These are phyloP conservation scores for Leccinum variicolor DNA, from an alignment of 768 basidiomycete genomes.

Conservation along the genomic window DNA sequence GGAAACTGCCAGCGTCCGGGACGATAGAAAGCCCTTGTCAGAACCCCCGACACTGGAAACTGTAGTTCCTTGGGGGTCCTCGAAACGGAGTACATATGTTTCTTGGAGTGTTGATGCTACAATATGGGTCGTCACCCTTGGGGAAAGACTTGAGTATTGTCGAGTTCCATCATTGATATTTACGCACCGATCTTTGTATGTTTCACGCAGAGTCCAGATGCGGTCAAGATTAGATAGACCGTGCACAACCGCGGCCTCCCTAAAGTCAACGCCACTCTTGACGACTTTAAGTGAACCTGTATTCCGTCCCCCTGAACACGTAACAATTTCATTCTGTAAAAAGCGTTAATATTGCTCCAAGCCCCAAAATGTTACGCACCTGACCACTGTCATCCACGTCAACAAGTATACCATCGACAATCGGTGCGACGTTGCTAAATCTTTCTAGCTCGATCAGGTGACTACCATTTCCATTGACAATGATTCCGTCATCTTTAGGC, in stretches of 20 bases:
- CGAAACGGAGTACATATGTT: slow-evolving; percentile 54
- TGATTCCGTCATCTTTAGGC: slow-evolving; percentile 38
- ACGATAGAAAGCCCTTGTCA: slow-evolving; percentile 47
- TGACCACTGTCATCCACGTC: slow-evolving; percentile 71
- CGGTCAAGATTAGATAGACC: slow-evolving; percentile 55
- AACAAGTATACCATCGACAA: slow-evolving; percentile 74
- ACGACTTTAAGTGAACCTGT: slow-evolving; percentile 76
- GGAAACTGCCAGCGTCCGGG: slow-evolving; percentile 61
- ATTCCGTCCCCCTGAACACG: slow-evolving; percentile 79
- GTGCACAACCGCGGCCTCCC: slow-evolving; percentile 55
- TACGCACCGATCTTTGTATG: slow-evolving; percentile 49
- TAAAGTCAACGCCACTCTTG: slow-evolving; percentile 78
- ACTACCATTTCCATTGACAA: slow-evolving; percentile 52
- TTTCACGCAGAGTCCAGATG: slow-evolving; percentile 58
- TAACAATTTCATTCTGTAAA: slow-evolving; percentile 70
- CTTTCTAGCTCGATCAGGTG: slow-evolving; percentile 60
- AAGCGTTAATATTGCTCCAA: neutral
- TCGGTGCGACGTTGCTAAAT: slow-evolving; percentile 79
- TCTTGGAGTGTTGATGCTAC: slow-evolving; percentile 57
- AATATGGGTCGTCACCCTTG: slow-evolving; percentile 53
- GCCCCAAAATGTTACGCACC: slow-evolving; percentile 35
- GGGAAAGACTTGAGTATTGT: neutral
- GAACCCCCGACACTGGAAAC: slow-evolving; percentile 32
- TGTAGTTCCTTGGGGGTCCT: slow-evolving; percentile 18
- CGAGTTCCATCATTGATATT: neutral